Evolutionary conservation across 2,329 filamentous ascomycete species (phyloP), one percentile per base, ranked within the genome.

Genomic region (Geoglossum cookeanum): DNA sequence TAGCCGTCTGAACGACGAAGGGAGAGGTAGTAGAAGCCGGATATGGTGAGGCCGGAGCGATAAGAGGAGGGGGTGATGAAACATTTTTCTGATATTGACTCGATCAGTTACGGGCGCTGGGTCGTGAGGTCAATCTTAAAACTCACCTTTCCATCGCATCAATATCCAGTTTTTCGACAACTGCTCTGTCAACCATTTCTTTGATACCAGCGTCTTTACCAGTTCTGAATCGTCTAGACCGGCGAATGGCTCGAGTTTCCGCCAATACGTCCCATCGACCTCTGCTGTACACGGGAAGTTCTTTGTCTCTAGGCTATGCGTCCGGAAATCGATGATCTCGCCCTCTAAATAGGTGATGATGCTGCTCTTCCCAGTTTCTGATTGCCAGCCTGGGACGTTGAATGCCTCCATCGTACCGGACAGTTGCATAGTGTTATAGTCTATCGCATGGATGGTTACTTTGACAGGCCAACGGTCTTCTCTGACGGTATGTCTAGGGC

Each of bases 321-420:
- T 70, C 48, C 65, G 65, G 62, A 76, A 79, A 65, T 85, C 81
- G 60, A 85, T 77, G 59, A 85, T 83, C 64, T 85, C 81, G 57
- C 81, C 81, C 70, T 84, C 81, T 49, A 84, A 73, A 64, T 80
- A 84, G 1, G 80, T 84, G 15, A 78, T 78, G 58, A 84, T 84
- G 59, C 74, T 73, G 71, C 70, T 55, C 68, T 68, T 55, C 68
- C 57, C 52, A 60, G 60, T 55, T 32, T 58, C 57, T 22, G 60
- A 68, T 7, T 73, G 71, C 57, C 74, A 74, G 59, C 76, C 71
- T 1, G 80, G 80, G 11, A 83, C 80, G 62, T 84, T 81, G 68
- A 81, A 83, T 3, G 81, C 81, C 67, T 83, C 79, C 81, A 85
- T 85, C 6, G 80, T 84, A 3, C 81, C 81, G 27, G 79, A 78